Conservation (phyloP, 768 basidiomycete species). For the Macrocybe gigantea region DNA sequence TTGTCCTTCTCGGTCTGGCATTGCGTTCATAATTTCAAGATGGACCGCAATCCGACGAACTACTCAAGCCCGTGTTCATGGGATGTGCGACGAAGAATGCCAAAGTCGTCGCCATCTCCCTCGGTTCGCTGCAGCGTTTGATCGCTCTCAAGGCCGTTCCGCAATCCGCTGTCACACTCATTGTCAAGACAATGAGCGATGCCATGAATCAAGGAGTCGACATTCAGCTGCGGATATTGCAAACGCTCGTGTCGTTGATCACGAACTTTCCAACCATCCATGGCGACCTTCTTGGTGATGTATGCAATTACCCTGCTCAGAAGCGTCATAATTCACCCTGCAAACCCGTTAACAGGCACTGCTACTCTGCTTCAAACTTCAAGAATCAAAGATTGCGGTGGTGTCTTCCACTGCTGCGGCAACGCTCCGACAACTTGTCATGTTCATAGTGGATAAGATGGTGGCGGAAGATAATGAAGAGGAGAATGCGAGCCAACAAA, state of each 20-base stretch:
- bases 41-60: constrained; percentile 73
- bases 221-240: constrained; percentile 90
- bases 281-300: constrained; percentile 75
- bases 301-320: constrained; percentile 29
- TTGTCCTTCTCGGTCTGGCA: not conserved
- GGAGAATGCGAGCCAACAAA: constrained; percentile 21
- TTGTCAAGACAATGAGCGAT: constrained; percentile 80
- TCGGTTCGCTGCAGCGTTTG: constrained; percentile 86
- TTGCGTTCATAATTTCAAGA: constrained; percentile 33
- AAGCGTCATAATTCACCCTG: not conserved
- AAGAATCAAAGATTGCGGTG: constrained; percentile 93
- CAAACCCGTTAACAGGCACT: constrained; percentile 53
- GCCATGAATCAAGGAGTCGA: constrained; percentile 94
- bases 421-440: constrained; percentile 90
- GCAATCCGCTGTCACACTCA: constrained; percentile 67
- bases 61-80: constrained; percentile 87
- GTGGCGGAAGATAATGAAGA: constrained; percentile 63
- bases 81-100: constrained; percentile 90
- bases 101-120: constrained; percentile 89
- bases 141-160: constrained; percentile 85
- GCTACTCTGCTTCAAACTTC: constrained; percentile 90
- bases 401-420: constrained; percentile 97
- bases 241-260: constrained; percentile 86
- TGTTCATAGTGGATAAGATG: constrained; percentile 97
- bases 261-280: constrained; percentile 84